Base-by-base conservation (phyloP, 768 basidiomycete genomes). In the Cubamyces lactineus region DNA sequence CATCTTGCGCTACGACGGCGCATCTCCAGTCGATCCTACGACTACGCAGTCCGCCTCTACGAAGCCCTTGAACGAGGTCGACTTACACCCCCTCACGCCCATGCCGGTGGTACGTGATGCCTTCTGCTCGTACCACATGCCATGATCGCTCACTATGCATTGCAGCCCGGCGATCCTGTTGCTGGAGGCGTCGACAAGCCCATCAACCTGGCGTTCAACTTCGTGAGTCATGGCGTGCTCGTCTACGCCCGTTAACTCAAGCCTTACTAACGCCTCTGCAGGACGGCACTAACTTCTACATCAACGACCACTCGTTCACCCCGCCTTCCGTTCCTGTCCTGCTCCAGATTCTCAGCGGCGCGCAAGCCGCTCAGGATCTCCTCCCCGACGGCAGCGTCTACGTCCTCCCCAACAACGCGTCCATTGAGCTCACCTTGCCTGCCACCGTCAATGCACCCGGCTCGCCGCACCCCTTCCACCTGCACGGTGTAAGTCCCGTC, bases 1-100 rank as follows among this genome's bases (percentile, higher is more conserved):
- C 6, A 83, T 86, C 50, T 67, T 86, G 24, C 77, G 81, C 50
- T 86, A 86, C 58, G 68, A 42, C 1, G 81, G 80, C 21, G 84
- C 84, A 11, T 63, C 73, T 0, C 53, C 48, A 15, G 59, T 64
- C 6, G 83, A 85, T 41, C 85, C 85, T 6, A 75, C 73, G 2
- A 78, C 76, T 1, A 5, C 51, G 13, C 53, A 59, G 34, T 45
- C 56, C 64, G 30, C 64, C 6, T 38, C 54, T 7, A 40, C 51
- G 55, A 72, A 73, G 11, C 64, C 74, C 1, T 74, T 84, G 46
- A 24, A 71, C 9, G 83, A 84, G 62, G 70, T 71, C 5, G 64
- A 70, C 48, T 73, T 85, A 0, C 80, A 80, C 48, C 70, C 78
- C 0, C 67, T 78, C 12, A 41, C 51, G 1, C 69, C 72, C 0